Evolutionary conservation across 164 flowering plant genomes (phyloP), one percentile per base, ranked within the genome.

Genomic region (Litsea cubeba): DNA sequence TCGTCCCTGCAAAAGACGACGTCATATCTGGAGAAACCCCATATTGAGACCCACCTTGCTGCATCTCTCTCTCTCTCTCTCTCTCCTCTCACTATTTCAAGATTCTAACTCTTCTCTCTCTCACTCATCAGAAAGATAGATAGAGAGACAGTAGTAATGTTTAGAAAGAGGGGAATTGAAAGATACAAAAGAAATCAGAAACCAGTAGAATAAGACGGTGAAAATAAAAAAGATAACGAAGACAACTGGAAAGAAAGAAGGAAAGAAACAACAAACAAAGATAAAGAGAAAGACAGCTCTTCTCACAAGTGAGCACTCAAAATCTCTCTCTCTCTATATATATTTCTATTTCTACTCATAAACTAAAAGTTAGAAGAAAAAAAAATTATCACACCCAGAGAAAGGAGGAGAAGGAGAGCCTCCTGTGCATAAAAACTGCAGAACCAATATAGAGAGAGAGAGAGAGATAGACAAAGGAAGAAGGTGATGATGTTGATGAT

Each of bases 1-100:
- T 76, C 49, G 74, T 68, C 62, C 76, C 74, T 46, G 74, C 14
- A 75, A 75, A 71, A 30, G 78, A 69, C 64, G 81, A 40, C n/a
- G 60, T 54, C 79, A 81, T 80, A 68, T 84, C 83, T 58, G 82
- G 73, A 51, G 85, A 65, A 68, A 83, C 79, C 50, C 81, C 80
- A 60, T 77, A 83, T 75, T 77, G 86, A 75, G 89, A 75, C 76
- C 86, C 87, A 70, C 85, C 82, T 74, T 81, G 85, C 78, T 84
- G 83, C 89, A 83, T 83, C 28, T 63, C 70, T 50, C 60, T 7
- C 12, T 14, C 12, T 18, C 30, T 28, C 30, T n/a, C 3, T 30
- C 49, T 60, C 15, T 54, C 12, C 26, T 15, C 5, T 71, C 32
- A 25, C 18, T 40, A 50, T 60, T 18, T 28, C 67, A 62, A 62